Base-by-base conservation (phyloP, 768 basidiomycete genomes). In the Leccinellum albellum region DNA sequence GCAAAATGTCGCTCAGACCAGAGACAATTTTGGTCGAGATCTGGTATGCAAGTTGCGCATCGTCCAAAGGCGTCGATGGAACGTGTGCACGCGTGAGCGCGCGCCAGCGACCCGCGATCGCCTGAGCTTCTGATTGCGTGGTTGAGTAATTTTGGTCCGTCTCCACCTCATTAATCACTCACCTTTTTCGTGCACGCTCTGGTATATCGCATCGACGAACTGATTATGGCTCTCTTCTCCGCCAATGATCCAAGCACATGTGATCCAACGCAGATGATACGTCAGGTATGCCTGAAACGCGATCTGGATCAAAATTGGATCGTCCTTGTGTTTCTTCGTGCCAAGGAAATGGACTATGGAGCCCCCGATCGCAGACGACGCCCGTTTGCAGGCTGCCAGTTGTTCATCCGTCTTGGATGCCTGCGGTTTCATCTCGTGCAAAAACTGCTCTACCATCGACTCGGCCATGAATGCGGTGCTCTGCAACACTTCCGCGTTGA, bases 401-500 rank as follows among this genome's bases (percentile, higher is more conserved):
- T 71, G 70, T n/a, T 66, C 67, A 12, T 61, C 58, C 1, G 61
- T 56, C 51, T 59, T 63, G 49, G 57, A 54, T 1, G 31, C 60
- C 50, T 44, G 60, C 1, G 24, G 37, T 26, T 37, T 33, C 13
- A 29, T 23, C 35, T 64, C 69, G 14, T 70, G 67, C 9, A 64
- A 68, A 66, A 78, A 76, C 1, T 73, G 50, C 48, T 81, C 80
- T 2, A 79, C 74, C 55, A 83, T 73, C 32, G 74, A 63, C 55
- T 82, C 81, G 1, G 81, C 75, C 55, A 83, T 74, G 54, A 70
- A 73, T 0, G 78, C 77, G 2, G 81, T 78, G 15, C 75, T 75
- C 61, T 83, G 80, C 31, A 74, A 74, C 29, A 82, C 78, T 56
- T 77, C 76, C 7, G 77, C 66, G 50, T 83, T 79, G n/a, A 84